Base-by-base conservation (phyloP, 2,329 filamentous ascomycete genomes). In the Cladophialophora psammophila region DNA sequence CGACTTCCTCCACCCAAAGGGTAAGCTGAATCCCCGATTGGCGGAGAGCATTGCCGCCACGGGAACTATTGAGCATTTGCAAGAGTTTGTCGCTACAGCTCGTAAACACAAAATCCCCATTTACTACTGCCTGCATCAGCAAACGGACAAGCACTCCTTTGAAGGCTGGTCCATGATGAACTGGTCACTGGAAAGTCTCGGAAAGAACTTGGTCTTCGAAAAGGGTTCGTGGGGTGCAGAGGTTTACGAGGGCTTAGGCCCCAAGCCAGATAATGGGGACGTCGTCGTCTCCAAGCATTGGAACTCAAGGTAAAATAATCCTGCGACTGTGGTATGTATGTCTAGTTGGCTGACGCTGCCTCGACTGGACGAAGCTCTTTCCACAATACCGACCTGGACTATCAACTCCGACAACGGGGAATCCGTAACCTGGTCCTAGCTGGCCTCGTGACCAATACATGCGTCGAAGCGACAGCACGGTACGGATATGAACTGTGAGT, bases 341-440 rank as follows among this genome's bases (percentile, higher is more conserved):
- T 42, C 40, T 42, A n/a, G 15, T n/a, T 42, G 15, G 40, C 40
- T 42, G 40, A 42, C 40, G n/a, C 18, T 18, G 5, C 3, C 31
- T 20, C n/a, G 15, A 20, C n/a, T 7, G n/a, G 31, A 35, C 35
- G 42, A n/a, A 58, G 75, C 58, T 77, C 75, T 0, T 79, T 79
- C 55, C 58, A 72, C n/a, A 78, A 77, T 45, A 79, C 77, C 0
- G 77, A 79, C 70, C 57, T 79, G 32, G 74, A 78, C 48, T 78
- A 74, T 63, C 76, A 78, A 65, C 71, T 79, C 18, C 69, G 69
- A 2, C 76, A 78, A 64, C 69, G 74, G 15, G 75, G 75, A 13
- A 75, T 79, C 8, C 74, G 70, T 1, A 67, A 77, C 42, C 26
- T 79, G 5, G 70, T 79, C 7, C 66, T 78, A 35, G 76, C 70